Evolutionary conservation across 306 rosid species (phyloP).

Genomic region (Acacia confusa): DNA sequence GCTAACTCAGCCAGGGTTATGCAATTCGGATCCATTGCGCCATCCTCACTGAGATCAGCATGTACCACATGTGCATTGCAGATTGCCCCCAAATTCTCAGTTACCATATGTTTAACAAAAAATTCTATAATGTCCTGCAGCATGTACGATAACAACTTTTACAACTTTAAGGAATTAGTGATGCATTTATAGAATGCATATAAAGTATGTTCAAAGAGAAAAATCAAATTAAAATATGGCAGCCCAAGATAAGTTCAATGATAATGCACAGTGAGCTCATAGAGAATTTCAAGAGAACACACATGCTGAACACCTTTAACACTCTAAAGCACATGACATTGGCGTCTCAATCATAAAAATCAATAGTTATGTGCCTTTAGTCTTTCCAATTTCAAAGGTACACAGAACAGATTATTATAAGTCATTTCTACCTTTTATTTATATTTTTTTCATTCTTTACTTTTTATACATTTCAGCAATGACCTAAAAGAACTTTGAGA

Average conservation of each 20-base stretch:
- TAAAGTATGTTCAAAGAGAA: not conserved
- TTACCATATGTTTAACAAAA: slow-evolving; percentile 70
- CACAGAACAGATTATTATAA: not conserved
- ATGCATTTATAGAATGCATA: not conserved
- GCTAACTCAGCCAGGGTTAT: slow-evolving; percentile 71
- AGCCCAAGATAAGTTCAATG: not conserved
- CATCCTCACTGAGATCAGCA: slow-evolving; percentile 71
- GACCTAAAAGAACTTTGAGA: not conserved
- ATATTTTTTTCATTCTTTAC: not conserved
- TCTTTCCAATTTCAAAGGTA: not conserved
- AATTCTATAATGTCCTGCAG: slow-evolving; percentile 68
- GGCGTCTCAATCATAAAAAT: not conserved
- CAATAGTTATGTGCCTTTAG: not conserved
- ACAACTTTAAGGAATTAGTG: not conserved
- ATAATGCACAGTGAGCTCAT: not conserved
- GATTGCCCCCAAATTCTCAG: slow-evolving; percentile 71
- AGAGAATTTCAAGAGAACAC: not conserved
- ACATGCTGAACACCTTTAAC: not conserved
- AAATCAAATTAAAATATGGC: not conserved
- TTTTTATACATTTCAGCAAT: not conserved
- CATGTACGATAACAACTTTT: slow-evolving; percentile 30
- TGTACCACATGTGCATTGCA: slow-evolving; percentile 97
- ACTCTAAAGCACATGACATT: not conserved
- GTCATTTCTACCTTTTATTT: not conserved
- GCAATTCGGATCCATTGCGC: slow-evolving; percentile 76